phyloP scores from a whole-genome alignment of 2,329 filamentous ascomycete species.

The Pyrenochaeta sp. region DNA sequence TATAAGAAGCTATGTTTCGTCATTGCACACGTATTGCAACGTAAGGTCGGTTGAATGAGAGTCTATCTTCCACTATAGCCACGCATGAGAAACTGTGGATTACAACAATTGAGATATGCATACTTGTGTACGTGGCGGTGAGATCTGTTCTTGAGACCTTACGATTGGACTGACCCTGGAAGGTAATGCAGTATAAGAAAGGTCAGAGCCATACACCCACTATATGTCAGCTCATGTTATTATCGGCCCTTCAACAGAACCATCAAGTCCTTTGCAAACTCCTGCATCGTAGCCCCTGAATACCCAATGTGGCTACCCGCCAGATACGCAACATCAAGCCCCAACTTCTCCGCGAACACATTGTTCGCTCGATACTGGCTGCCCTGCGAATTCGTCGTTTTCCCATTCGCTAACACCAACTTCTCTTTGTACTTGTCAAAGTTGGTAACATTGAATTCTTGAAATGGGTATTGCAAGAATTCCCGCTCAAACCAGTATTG shows the following conservation, averaged over 20 bases:
- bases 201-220: neutral
- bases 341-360: slow-evolving; percentile 13
- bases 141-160: too few relatives aligned
- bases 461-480: slow-evolving; percentile 17
- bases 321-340: slow-evolving; percentile 12
- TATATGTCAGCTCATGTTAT: neutral
- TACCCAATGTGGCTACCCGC: slow-evolving; percentile 21
- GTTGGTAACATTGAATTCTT: slow-evolving; percentile 5
- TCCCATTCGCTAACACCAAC: slow-evolving; percentile 15
- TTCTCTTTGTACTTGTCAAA: slow-evolving; percentile 9
- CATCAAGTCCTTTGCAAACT: slow-evolving; percentile 1
- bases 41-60: too few relatives aligned
- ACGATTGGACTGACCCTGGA: too few relatives aligned
- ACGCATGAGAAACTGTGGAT: too few relatives aligned
- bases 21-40: too few relatives aligned
- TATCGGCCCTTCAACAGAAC: neutral
- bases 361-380: slow-evolving; percentile 13
- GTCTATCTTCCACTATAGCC: too few relatives aligned
- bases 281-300: neutral
- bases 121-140: too few relatives aligned
- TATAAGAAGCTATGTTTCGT: too few relatives aligned
- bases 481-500: slow-evolving; percentile 25
- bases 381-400: slow-evolving; percentile 2
- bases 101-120: too few relatives aligned
- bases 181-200: too few relatives aligned